Percentiles rank a stretch among this genome's conserved stretches.
These are phyloP conservation scores for Halenospora varia DNA, from an alignment of 495 filamentous ascomycete species.

Conservation along the genomic window DNA sequence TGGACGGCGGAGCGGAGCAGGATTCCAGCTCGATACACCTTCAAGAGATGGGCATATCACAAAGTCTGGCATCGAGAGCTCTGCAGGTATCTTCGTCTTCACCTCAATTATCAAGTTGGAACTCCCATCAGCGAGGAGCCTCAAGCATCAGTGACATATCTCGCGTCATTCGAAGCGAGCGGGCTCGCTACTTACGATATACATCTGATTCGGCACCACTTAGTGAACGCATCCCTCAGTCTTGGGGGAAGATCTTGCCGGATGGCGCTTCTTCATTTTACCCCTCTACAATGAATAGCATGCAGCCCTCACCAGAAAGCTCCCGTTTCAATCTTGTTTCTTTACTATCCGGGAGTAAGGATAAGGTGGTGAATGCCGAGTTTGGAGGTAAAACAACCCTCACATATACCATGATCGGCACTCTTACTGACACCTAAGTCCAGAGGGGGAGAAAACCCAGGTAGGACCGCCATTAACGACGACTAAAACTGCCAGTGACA, in stretches of 20 bases:
- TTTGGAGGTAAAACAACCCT: not conserved
- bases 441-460: not conserved
- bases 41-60: conserved; percentile 22
- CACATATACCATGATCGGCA: too few species aligned
- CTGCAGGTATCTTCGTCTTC: conserved; percentile 15
- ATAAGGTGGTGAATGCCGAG: not conserved
- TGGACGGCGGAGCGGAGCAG: conserved; percentile 20
- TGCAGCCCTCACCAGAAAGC: conserved; percentile 10
- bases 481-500: not conserved
- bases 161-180: not conserved
- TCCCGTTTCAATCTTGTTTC: conserved; percentile 10
- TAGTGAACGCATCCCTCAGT: conserved; percentile 13
- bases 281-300: conserved; percentile 7
- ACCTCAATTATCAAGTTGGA: conserved; percentile 16
- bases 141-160: conserved; percentile 13
- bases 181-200: conserved; percentile 10
- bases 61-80: conserved; percentile 10
- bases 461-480: not conserved
- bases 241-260: conserved; percentile 9
- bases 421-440: too few species aligned
- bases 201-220: conserved; percentile 14
- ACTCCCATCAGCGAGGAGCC: conserved; percentile 10
- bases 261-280: conserved; percentile 14
- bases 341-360: conserved; percentile 1
- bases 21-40: conserved; percentile 7